These are phyloP conservation scores for Tuber melanosporum DNA, from an alignment of 495 filamentous ascomycete species.

Conservation along the genomic window DNA sequence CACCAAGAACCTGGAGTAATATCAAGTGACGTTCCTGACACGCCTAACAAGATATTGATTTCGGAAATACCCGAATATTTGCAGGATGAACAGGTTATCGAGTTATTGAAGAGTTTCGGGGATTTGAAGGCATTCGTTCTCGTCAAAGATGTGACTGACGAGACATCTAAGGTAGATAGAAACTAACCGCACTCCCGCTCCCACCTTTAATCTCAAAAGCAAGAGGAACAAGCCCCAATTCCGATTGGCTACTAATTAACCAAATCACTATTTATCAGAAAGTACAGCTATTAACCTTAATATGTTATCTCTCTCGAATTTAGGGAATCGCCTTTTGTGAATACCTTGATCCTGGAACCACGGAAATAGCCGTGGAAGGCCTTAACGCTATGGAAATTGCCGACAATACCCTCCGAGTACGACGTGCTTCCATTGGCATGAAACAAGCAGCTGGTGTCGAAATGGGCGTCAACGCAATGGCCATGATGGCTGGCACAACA, in stretches of 20 bases:
- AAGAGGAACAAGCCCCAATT: constrained; percentile 23
- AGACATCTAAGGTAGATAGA: constrained; percentile 74
- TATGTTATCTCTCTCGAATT: constrained; percentile 32
- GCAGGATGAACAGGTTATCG: constrained; percentile 80
- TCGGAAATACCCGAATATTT: constrained; percentile 82
- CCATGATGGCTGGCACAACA: constrained; percentile 92
- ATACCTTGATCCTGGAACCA: constrained; percentile 70
- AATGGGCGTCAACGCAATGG: constrained; percentile 97
- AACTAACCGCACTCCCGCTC: constrained; percentile 37
- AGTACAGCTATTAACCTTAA: constrained; percentile 37
- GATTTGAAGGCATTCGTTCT: constrained; percentile 88
- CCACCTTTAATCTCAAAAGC: constrained; percentile 9
- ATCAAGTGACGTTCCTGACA: constrained; percentile 77
- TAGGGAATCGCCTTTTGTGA: constrained; percentile 97
- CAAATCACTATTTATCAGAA: constrained; percentile 34
- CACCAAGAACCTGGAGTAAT: constrained; percentile 71
- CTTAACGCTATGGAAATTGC: constrained; percentile 88
- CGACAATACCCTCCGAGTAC: constrained; percentile 74
- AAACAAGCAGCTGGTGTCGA: constrained; percentile 84
- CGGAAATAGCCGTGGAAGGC: constrained; percentile 81
- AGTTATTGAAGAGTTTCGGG: constrained; percentile 82
- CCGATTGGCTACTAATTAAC: constrained; percentile 23
- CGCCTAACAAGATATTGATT: constrained; percentile 89
- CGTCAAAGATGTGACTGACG: constrained; percentile 78
- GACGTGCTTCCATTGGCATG: constrained; percentile 82